phyloP scores from a whole-genome alignment of 2,329 filamentous ascomycete genomes.

The Aspergillus sp. region DNA sequence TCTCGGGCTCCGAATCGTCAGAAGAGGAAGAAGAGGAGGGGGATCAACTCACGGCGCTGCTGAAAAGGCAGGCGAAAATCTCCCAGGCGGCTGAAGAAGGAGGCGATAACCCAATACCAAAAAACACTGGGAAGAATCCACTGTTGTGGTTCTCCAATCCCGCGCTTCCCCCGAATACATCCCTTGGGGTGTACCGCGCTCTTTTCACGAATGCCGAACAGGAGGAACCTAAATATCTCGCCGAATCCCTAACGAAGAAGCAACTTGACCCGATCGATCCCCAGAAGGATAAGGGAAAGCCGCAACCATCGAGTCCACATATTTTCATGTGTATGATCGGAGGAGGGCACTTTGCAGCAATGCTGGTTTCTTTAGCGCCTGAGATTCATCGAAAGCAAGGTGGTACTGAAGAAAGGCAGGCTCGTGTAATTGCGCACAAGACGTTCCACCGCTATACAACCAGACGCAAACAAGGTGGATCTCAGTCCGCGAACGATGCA shows the following conservation, averaged over 20 bases:
- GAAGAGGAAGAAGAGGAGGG: slow-evolving; percentile 64
- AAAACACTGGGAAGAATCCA: slow-evolving; percentile 66
- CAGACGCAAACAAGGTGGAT: slow-evolving; percentile 90
- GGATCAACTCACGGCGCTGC: slow-evolving; percentile 66
- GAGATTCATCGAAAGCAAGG: slow-evolving; percentile 69
- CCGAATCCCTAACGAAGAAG: slow-evolving; percentile 71
- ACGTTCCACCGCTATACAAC: slow-evolving; percentile 98
- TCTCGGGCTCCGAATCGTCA: slow-evolving; percentile 71
- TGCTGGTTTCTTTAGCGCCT: slow-evolving; percentile 87
- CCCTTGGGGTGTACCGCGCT: slow-evolving; percentile 81
- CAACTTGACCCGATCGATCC: slow-evolving; percentile 66
- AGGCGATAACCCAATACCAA: slow-evolving; percentile 47
- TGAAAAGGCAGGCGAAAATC: slow-evolving; percentile 81
- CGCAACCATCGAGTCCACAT: slow-evolving; percentile 65
- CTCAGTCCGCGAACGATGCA: slow-evolving; percentile 90
- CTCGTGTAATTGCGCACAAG: slow-evolving; percentile 89
- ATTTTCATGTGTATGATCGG: slow-evolving; percentile 99
- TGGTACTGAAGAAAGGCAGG: slow-evolving; percentile 77
- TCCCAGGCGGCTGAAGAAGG: slow-evolving; percentile 52
- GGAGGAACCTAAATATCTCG: slow-evolving; percentile 60
- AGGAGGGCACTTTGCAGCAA: slow-evolving; percentile 94
- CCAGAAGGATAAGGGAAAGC: slow-evolving; percentile 40
- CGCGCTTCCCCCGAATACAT: slow-evolving; percentile 71
- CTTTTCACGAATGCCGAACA: slow-evolving; percentile 75
- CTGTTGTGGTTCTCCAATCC: slow-evolving; percentile 84